A percentile compares a stretch with the other conserved stretches of the same genome.
Conservation (phyloP, 805 yeast genomes). For the Alloascoidea africana region DNA sequence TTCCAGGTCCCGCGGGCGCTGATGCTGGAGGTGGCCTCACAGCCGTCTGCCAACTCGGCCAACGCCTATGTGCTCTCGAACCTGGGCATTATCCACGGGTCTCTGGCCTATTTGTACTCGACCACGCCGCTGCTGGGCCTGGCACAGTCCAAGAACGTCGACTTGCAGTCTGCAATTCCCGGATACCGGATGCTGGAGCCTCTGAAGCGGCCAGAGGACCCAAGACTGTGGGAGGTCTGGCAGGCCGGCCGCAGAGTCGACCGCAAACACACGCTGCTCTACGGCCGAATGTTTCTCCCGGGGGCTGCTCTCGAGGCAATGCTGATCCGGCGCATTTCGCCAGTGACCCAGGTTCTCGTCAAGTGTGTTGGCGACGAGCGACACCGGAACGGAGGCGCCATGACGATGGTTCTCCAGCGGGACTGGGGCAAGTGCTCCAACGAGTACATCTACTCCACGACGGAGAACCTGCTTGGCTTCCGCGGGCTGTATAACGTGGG, state of each 20-base stretch:
- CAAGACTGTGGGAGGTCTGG: constrained; percentile 14
- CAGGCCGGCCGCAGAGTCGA: constrained; percentile 14
- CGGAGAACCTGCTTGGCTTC: constrained; percentile 72
- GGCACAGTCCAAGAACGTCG: constrained; percentile 32
- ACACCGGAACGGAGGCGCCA: constrained; percentile 33
- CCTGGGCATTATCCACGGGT: constrained; percentile 54
- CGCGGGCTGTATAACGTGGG: constrained; percentile 60
- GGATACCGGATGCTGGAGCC: constrained; percentile 53
- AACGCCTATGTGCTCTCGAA: constrained; percentile 60
- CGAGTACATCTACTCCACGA: constrained; percentile 70
- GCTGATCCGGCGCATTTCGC: constrained; percentile 48
- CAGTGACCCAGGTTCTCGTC: constrained; percentile 46
- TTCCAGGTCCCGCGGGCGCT: constrained; percentile 60
- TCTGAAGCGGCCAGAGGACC: constrained; percentile 12
- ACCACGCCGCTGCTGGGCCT: constrained; percentile 40
- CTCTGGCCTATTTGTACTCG: constrained; percentile 68
- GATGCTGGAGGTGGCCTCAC: constrained; percentile 51
- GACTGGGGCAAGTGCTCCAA: constrained; percentile 47
- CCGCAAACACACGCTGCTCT: constrained; percentile 31
- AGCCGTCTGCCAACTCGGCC: constrained; percentile 53
- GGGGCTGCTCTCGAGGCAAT: constrained; percentile 79
- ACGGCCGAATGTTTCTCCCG: constrained; percentile 84
- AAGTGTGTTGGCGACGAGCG: constrained; percentile 63
- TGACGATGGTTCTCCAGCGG: constrained; percentile 60
- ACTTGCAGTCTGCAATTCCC: constrained; percentile 51